phyloP scores from a whole-genome alignment of 176 grass and related monocot genomes.

The Avena sativa region DNA sequence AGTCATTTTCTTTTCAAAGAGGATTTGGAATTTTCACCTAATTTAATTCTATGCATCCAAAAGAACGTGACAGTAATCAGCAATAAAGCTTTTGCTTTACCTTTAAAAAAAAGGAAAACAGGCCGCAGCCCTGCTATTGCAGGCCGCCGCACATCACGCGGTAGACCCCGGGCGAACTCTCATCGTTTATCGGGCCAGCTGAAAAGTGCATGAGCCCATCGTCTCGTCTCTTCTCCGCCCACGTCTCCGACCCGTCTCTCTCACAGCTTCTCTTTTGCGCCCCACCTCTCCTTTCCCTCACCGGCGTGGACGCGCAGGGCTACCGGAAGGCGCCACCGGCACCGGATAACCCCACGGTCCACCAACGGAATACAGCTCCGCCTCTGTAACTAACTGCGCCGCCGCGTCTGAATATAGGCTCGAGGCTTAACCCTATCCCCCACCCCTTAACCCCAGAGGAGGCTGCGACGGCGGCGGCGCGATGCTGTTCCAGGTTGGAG shows the following conservation, averaged over 20 bases:
- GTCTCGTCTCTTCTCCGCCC: neutral
- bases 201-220: neutral
- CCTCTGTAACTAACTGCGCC: neutral
- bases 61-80: too few relatives aligned
- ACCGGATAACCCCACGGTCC: constrained; percentile 28
- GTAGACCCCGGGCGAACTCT: neutral
- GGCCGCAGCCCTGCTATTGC: too few relatives aligned
- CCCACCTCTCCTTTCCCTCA: constrained; percentile 33
- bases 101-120: too few relatives aligned
- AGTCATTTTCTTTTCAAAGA: too few relatives aligned
- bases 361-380: neutral
- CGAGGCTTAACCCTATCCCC: constrained; percentile 33
- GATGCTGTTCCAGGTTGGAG: constrained; percentile 99
- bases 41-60: too few relatives aligned
- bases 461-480: neutral
- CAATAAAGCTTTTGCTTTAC: too few relatives aligned
- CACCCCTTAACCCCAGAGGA: neutral
- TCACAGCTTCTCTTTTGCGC: constrained; percentile 23
- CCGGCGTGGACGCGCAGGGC: constrained; percentile 44
- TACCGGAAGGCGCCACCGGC: constrained; percentile 17
- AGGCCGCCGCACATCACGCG: too few relatives aligned
- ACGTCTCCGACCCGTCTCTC: neutral
- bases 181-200: neutral
- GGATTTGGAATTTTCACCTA: too few relatives aligned
- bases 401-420: neutral